Evolutionary conservation across 1,284 basidiomycete genomes (phyloP).

Genomic region (Vanrija sp.): DNA sequence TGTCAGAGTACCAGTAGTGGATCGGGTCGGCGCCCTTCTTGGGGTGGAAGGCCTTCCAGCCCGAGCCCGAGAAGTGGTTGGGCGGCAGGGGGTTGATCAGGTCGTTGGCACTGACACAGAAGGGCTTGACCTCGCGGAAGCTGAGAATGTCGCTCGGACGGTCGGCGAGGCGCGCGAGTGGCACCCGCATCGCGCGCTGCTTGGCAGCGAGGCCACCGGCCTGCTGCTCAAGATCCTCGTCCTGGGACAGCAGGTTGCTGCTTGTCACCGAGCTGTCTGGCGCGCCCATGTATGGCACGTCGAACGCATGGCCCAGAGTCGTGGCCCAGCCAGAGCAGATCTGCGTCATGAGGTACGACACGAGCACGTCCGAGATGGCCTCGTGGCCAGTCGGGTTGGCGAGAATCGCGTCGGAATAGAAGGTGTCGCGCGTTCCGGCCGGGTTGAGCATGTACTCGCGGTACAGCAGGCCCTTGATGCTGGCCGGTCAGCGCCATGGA

Average conservation of each 20-base stretch:
- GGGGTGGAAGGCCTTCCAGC: constrained; percentile 77
- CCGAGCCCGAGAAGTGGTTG: constrained; percentile 81
- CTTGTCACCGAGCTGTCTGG: too few species aligned
- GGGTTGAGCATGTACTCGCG: constrained; percentile 73
- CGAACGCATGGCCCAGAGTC: constrained; percentile 61
- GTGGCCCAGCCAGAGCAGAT: constrained; percentile 79
- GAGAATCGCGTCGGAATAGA: constrained; percentile 75
- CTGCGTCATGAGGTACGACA: constrained; percentile 80
- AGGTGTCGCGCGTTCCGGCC: constrained; percentile 59
- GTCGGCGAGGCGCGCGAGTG: constrained; percentile 66
- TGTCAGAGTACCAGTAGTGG: constrained; percentile 72
- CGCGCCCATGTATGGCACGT: constrained; percentile 55
- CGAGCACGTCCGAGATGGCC: constrained; percentile 75
- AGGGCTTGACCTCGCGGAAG: constrained; percentile 79
- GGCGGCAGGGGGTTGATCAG: constrained; percentile 88
- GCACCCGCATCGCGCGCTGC: constrained; percentile 55
- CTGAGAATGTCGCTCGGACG: constrained; percentile 58
- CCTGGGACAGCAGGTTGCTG: not conserved
- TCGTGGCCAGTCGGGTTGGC: constrained; percentile 74
- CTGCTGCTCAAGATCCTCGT: constrained; percentile 11
- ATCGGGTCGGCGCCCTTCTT: constrained; percentile 53
- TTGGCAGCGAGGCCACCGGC: constrained; percentile 30
- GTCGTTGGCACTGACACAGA: constrained; percentile 88
- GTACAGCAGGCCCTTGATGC: constrained; percentile 75
- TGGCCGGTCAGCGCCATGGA: constrained; percentile 33